Base-by-base conservation (phyloP, 73 alveolate species). In the Uronychia binucleata region DNA sequence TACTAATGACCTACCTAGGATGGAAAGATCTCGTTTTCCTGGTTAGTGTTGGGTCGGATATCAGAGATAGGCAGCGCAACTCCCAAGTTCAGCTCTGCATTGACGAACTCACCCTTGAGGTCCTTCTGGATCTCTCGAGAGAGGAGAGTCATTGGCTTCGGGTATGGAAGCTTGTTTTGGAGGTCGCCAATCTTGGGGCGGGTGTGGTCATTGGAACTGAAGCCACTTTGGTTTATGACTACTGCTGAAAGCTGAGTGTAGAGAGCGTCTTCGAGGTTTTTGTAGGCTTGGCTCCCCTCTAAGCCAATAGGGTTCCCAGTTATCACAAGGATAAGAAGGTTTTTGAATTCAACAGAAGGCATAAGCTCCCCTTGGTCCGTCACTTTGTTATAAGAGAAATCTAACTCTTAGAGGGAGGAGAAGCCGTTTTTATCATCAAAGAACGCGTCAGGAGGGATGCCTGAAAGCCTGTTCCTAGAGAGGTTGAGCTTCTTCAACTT, bases 261-360 rank as follows among this genome's bases (percentile, higher is more conserved):
- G 33, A 90, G 58, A 5, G 57, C 85, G 30, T 86, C 79, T 81
- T 90, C 93, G 1, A 90, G 77, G 28, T 33, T 30, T 19, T 28
- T 1, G 67, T 79, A 86, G 1, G 77, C 78, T 1, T 31, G 57
- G 33, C 59, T 76, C 11, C 89, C 88, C 1, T 34, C 57, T 0
- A 74, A 32, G 30, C 91, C 93, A 0, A 90, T 31, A 13, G 96
- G 96, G 77, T 90, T 90, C n/a, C 92, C 92, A 26, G 96, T 86
- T 14, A 90, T 86, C 33, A 90, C 74, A 1, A 90, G 86, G 1
- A 86, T 0, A 74, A 87, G 86, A 25, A 90, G 75, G 59, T 77
- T 77, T 59, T 79, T 80, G 28, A 90, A 11, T 30, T 86, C 27
- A 31, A 75, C 30, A 31, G 84, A 46, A 31, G 34, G 85, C 77